Conservation (phyloP, 441 rosid genomes). For the Flueggea neowawraea region DNA sequence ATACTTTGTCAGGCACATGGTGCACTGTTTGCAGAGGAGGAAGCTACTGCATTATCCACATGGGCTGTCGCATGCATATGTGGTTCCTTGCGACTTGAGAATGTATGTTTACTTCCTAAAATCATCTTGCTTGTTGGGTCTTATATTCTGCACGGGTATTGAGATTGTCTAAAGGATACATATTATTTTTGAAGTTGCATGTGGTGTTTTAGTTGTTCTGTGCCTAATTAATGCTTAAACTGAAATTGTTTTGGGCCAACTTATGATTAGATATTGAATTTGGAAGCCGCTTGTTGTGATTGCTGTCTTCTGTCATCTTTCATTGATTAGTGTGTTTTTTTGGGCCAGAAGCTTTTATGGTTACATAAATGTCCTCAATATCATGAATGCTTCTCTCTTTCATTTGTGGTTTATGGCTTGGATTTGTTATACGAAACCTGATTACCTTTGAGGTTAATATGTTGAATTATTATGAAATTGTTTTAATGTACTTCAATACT, state of each 20-base stretch:
- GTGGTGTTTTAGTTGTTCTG: too few species aligned
- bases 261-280: too few species aligned
- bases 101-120: conserved; percentile 32
- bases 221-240: too few species aligned
- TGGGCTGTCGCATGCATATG: conserved; percentile 95
- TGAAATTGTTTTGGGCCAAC: too few species aligned
- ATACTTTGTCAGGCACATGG: conserved; percentile 53
- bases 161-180: neutral
- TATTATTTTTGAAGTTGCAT: too few species aligned
- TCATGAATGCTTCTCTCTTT: neutral
- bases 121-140: conserved; percentile 2
- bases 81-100: conserved; percentile 91
- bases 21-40: conserved; percentile 85
- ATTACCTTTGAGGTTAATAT: neutral
- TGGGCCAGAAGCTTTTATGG: too few species aligned
- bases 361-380: too few species aligned
- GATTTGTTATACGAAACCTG: neutral
- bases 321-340: too few species aligned
- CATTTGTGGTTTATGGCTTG: neutral
- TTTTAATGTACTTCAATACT: neutral
- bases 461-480: neutral
- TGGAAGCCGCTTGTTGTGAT: neutral
- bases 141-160: neutral
- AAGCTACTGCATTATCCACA: conserved; percentile 79
- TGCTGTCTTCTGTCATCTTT: neutral